Base-by-base conservation (phyloP, 192 early-diverging fungal species). In the Dissophora ornata region DNA sequence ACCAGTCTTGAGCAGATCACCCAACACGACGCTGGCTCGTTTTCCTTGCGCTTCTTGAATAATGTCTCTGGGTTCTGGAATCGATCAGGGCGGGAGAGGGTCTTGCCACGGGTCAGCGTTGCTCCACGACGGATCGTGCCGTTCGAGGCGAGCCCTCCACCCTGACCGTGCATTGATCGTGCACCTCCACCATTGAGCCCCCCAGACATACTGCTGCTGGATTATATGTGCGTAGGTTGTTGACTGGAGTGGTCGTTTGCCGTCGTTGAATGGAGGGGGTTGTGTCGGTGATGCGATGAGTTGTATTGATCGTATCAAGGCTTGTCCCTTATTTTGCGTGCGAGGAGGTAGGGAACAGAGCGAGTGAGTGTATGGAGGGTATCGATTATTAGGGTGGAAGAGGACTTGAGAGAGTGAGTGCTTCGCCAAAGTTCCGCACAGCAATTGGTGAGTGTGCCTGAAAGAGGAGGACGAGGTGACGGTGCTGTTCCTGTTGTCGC, bases 71-170 rank as follows among this genome's bases (percentile, higher is more conserved):
- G 87, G 32, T 82, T 84, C 69, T 93, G 91, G 51, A 82, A 87
- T 18, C 91, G 71, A 53, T 91, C 91, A 30, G 86, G 86, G n/a
- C 90, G 88, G 55, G 86, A 88, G 45, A 94, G 84, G 8, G 92
- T 94, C 80, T 86, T 87, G 40, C 88, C 86, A 45, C 92, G 88
- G 55, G 83, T 86, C 33, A 94, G 84, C 33, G 85, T 89, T 21
- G 85, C 85, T 1, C 40, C 24, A 18, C 67, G 38, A 22, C 70
- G 64, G 61, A 69, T 52, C 6, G 71, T 67, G 18, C 64, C 73
- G 18, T 46, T 52, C 5, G 47, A 44, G 25, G 53, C 59, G 22
- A 45, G 45, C 42, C 42, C 51, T n/a, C 44, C 57, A 24, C 61
- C 30, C 12, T 40, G 47, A 25, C 57, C 50, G 36, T 66, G 62